Evolutionary conservation across 306 rosid genomes (phyloP), one percentile per base, ranked within the genome.

Genomic region (Citrullus amarus): DNA sequence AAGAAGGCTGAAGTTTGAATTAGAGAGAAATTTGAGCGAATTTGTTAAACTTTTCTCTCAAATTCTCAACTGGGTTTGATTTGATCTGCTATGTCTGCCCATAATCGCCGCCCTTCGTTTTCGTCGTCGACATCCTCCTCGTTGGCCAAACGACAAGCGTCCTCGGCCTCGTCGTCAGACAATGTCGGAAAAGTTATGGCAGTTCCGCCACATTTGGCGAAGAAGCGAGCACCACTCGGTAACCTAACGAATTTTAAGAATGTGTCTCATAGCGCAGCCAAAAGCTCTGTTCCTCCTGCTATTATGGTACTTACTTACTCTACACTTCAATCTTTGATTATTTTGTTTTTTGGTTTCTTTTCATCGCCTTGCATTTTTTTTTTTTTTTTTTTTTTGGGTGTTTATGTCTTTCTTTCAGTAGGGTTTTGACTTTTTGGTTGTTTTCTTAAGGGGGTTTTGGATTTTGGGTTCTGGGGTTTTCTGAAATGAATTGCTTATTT

Each of bases 191-290:
- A 87, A 81, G 77, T 76, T 50, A 36, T 61, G 16, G 82, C 85
- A 1, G 80, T 79, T 4, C 85, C 88, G 67, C 79, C 86, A 0
- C 83, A 83, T 8, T 54, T 87, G 86, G 88, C 93, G 0, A 95
- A 87, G 93, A 95, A 91, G 81, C 89, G 98, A 22, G 92, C 96
- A 8, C 97, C 98, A 56, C 93, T 95, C 25, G 55, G 89, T 32
- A 92, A 95, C 84, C 79, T 95, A 81, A 92, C 96, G 46, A 95
- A 95, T 84, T 83, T 84, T 16, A 90, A 56, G 79, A 82, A 77
- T 56, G 86, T 51, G 63, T 20, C 90, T 34, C 84, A 79, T 44
- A 62, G 20, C 41, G 87, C 87, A 66, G 72, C 85, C 0, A 82
- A 88, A 41, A 84, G 56, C 87, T 79, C 90, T 3, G 72, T 80